Evolutionary conservation across 148 eudicot species (phyloP).

Genomic region (Polygonum aviculare): DNA sequence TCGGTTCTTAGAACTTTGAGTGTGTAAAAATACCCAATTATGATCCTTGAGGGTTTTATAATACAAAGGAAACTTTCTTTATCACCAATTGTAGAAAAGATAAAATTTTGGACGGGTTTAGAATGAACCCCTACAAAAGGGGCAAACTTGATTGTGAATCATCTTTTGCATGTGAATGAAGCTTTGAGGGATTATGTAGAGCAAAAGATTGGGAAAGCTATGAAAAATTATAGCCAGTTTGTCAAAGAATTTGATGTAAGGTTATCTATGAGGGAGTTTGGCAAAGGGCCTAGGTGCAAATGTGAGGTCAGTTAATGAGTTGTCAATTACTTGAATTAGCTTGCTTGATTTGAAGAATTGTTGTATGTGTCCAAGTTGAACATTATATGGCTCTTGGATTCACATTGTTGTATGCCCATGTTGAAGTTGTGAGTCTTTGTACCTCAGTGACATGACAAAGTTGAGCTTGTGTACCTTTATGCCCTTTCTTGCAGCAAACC

Average conservation of each 20-base stretch:
- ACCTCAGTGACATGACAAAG: no score
- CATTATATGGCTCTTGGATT: no score
- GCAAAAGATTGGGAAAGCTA: slow-evolving; percentile 77
- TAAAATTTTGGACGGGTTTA: not conserved
- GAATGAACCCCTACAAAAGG: not conserved
- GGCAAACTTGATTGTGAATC: not conserved
- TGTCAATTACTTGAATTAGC: not conserved
- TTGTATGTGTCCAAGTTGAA: not conserved
- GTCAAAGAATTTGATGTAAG: slow-evolving; percentile 87
- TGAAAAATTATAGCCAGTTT: slow-evolving; percentile 66
- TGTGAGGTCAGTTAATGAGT: slow-evolving; percentile 51
- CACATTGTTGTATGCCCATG: no score
- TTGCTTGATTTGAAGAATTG: not conserved
- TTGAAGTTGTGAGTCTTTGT: no score
- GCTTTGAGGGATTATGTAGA: slow-evolving; percentile 51
- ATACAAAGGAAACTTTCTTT: no score
- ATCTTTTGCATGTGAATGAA: slow-evolving; percentile 35
- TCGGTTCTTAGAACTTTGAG: no score
- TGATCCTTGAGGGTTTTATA: no score
- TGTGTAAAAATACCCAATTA: no score
- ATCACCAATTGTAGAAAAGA: not conserved
- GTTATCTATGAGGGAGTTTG: slow-evolving; percentile 67
- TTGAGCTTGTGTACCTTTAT: no score
- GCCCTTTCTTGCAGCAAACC: no score
- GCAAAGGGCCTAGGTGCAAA: slow-evolving; percentile 79